Evolutionary conservation across 768 basidiomycete genomes (phyloP).

Genomic region (Phlebiopsis gigantea): DNA sequence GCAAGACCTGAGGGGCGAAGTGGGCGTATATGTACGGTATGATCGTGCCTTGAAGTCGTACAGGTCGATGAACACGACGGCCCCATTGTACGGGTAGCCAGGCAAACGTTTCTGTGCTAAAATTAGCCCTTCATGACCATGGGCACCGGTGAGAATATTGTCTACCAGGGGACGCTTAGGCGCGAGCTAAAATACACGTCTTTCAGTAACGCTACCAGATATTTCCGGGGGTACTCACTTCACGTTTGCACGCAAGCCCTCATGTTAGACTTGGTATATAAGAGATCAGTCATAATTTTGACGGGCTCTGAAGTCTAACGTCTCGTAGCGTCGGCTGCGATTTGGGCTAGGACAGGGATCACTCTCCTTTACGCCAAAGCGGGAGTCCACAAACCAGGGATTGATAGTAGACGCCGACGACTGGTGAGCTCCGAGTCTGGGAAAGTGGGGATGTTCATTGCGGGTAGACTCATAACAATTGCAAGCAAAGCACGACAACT

Average conservation of each 20-base stretch:
- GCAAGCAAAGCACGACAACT: conserved; percentile 11
- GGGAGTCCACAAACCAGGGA: too few relatives aligned
- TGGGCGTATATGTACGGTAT: neutral
- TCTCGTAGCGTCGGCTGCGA: neutral
- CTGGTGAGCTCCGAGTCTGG: neutral
- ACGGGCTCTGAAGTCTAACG: too few relatives aligned
- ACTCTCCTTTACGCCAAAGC: too few relatives aligned
- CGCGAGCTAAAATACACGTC: too few relatives aligned
- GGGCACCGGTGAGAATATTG: neutral
- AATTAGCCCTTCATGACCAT: neutral
- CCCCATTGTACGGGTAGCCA: neutral
- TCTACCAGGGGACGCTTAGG: too few relatives aligned
- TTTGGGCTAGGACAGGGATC: neutral
- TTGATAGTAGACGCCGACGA: neutral
- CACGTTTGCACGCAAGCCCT: too few relatives aligned
- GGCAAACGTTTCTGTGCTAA: neutral
- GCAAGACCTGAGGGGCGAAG: neutral
- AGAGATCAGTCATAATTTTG: too few relatives aligned
- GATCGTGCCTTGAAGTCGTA: neutral
- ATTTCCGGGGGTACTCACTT: too few relatives aligned
- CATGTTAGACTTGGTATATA: too few relatives aligned
- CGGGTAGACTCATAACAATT: conserved; percentile 6
- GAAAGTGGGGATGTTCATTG: conserved; percentile 11
- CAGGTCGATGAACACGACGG: neutral
- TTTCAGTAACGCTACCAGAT: too few relatives aligned